Conservation (phyloP, 2,329 filamentous ascomycete species). For the Aspergillus sp. region DNA sequence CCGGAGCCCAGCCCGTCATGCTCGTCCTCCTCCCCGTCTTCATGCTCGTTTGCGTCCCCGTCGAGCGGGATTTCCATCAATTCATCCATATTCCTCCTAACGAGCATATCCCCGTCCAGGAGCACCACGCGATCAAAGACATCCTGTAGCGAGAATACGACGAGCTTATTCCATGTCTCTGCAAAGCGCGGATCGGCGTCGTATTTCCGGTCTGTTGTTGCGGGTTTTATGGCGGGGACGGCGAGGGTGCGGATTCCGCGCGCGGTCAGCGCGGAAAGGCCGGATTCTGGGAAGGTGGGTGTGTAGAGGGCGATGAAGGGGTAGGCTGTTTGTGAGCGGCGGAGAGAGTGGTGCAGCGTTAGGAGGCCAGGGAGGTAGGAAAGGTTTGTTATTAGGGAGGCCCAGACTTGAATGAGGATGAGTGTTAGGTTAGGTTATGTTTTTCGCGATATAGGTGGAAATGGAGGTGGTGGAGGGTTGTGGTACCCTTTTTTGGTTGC, state of each 20-base stretch:
- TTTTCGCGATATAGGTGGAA: constrained; percentile 66
- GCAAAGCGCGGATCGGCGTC: constrained; percentile 79
- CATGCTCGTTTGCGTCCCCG: constrained; percentile 54
- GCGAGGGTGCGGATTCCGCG: constrained; percentile 69
- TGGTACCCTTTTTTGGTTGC: constrained; percentile 4
- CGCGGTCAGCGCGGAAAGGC: constrained; percentile 66
- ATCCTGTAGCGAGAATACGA: constrained; percentile 72
- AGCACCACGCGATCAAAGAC: constrained; percentile 76
- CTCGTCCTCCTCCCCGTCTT: not conserved
- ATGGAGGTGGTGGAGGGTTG: constrained; percentile 38
- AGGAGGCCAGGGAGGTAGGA: constrained; percentile 79
- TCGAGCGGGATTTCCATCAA: constrained; percentile 81
- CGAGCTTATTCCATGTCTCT: constrained; percentile 87
- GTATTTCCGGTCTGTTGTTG: constrained; percentile 65
- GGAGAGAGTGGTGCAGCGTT: constrained; percentile 76
- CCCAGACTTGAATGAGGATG: constrained; percentile 76
- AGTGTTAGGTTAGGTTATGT: constrained; percentile 58
- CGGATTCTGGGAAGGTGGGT: constrained; percentile 67
- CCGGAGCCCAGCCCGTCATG: not conserved
- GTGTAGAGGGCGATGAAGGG: constrained; percentile 83
- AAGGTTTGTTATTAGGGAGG: constrained; percentile 80
- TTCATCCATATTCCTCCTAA: constrained; percentile 84
- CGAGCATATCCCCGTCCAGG: constrained; percentile 86
- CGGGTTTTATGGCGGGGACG: constrained; percentile 70
- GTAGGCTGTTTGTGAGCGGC: constrained; percentile 64